A percentile compares a stretch with the other conserved stretches of the same genome.
These are phyloP conservation scores for Tylopilus sp. DNA, from an alignment of 1,284 basidiomycete genomes.

Conservation along the genomic window DNA sequence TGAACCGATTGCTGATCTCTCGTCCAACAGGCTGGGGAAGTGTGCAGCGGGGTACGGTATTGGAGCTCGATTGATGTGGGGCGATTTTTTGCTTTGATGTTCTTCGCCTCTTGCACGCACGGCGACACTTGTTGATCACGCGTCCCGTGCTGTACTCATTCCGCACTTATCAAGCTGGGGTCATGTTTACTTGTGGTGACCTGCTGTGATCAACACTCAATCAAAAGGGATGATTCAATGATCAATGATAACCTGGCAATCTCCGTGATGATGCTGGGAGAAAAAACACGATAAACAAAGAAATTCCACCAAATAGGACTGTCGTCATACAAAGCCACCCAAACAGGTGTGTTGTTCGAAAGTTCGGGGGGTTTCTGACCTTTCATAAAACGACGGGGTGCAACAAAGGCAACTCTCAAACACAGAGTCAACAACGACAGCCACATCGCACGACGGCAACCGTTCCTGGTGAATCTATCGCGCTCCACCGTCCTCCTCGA, in stretches of 20 bases:
- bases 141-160: too few species aligned
- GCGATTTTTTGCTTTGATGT: neutral
- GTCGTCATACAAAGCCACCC: too few species aligned
- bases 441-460: neutral
- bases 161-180: too few species aligned
- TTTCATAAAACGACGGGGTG: neutral
- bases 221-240: too few species aligned
- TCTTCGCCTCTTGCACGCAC: neutral
- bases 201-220: too few species aligned
- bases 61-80: slow-evolving; percentile 45
- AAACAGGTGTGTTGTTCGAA: too few species aligned
- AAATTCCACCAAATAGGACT: too few species aligned
- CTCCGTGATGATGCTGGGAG: too few species aligned
- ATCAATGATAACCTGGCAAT: too few species aligned
- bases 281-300: too few species aligned
- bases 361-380: neutral
- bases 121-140: neutral
- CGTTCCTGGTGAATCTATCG: neutral
- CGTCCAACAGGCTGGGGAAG: slow-evolving; percentile 48
- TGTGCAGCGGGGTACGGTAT: slow-evolving; percentile 51
- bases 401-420: neutral
- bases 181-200: too few species aligned
- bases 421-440: neutral
- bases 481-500: neutral
- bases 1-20: neutral